phyloP scores from a whole-genome alignment of 768 basidiomycete genomes.

The Heimioporus sp. region DNA sequence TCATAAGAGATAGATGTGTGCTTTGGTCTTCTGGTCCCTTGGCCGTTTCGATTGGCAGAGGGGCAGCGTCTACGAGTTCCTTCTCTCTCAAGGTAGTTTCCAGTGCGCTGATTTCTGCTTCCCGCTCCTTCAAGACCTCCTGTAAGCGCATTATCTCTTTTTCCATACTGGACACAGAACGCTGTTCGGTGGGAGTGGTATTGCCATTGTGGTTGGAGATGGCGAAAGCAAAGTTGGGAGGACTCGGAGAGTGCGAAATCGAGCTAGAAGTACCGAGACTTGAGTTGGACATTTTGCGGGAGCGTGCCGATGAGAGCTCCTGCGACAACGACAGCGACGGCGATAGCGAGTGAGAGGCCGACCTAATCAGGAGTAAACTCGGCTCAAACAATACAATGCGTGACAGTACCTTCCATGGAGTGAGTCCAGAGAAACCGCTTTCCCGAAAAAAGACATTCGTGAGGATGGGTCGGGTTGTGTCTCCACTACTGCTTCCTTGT shows the following conservation, averaged over 20 bases:
- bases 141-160: constrained; percentile 96
- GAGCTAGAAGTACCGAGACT: constrained; percentile 70
- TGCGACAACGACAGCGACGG: constrained; percentile 96
- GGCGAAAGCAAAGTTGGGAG: constrained; percentile 60
- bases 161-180: constrained; percentile 83
- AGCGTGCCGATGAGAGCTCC: constrained; percentile 88
- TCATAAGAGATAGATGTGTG: constrained; percentile 63
- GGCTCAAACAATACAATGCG: background rate
- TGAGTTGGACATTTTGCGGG: constrained; percentile 79
- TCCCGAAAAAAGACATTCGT: constrained; percentile 81
- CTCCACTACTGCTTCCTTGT: constrained; percentile 42
- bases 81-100: constrained; percentile 53
- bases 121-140: constrained; percentile 86
- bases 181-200: constrained; percentile 45
- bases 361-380: constrained; percentile 45
- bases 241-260: constrained; percentile 58
- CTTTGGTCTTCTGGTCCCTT: constrained; percentile 23
- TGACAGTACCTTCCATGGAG: constrained; percentile 74
- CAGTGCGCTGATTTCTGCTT: constrained; percentile 81
- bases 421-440: constrained; percentile 84
- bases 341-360: constrained; percentile 91
- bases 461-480: constrained; percentile 52
- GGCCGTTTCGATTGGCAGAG: background rate
- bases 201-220: constrained; percentile 38
- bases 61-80: constrained; percentile 15